Base-by-base conservation (phyloP, 1,139 yeast species). In the Keqinozyma sinolaborantium region DNA sequence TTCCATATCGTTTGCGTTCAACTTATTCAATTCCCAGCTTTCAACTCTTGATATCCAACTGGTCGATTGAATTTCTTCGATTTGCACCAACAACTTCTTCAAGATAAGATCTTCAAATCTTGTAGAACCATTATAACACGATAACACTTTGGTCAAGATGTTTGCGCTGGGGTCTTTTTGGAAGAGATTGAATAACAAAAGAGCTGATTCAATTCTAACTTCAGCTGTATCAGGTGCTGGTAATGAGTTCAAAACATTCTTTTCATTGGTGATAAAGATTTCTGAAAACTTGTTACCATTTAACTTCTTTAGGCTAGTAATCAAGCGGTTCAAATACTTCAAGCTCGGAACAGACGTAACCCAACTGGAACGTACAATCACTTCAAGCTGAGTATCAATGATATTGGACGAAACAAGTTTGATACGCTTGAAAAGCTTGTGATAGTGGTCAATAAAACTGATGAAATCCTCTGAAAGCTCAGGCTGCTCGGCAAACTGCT, bases 371-470 rank as follows among this genome's bases (percentile, higher is more conserved):
- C 60, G 58, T 15, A 83, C 60, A 4, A 82, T 53, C 11, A 76
- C 86, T 51, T 86, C 94, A 23, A 85, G 54, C 42, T 83, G 83
- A 0, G 95, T 64, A 41, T 83, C 81, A 10, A 84, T 40, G 25
- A 79, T 60, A 4, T 66, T 49, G 4, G 55, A 47, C 3, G 82
- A 73, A 9, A 77, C 65, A 11, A 67, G 38, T 6, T 60, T 52
- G 72, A 80, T 67, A 7, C 78, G 38, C 2, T 59, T 42, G 26
- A 41, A 38, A 11, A 35, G 30, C 9, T 32, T 28, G 10, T 23
- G 11, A 14, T 61, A 47, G 2, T 38, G 35, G 2, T 32, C 36
- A 30, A 67, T 35, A 30, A 64, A 61, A 1, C 26, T 19, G 11
- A 41, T 31, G 42, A 77, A 73, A 8, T 57, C 51, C 0, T 32